Percentiles rank a stretch among this genome's conserved stretches.
Evolutionary conservation across 768 basidiomycete species (phyloP).

Genomic region (Tubosaeta sp.): DNA sequence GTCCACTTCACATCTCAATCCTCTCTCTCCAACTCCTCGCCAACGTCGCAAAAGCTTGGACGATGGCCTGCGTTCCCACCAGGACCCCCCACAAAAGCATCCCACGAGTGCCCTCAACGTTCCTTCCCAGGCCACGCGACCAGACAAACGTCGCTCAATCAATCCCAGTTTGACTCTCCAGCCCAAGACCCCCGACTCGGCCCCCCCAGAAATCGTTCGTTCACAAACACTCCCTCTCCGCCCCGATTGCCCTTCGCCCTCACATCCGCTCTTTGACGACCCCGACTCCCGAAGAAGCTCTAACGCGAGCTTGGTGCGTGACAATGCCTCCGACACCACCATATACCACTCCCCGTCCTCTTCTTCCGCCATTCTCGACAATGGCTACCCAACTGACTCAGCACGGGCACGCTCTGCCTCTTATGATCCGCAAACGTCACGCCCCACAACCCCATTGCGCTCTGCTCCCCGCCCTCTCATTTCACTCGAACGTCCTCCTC

Average conservation of each 20-base stretch:
- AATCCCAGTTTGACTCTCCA: conserved; percentile 46
- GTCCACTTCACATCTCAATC: conserved; percentile 14
- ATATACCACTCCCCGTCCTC: conserved; percentile 37
- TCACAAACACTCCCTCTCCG: conserved; percentile 27
- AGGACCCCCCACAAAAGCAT: conserved; percentile 4
- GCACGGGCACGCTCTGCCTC: conserved; percentile 38
- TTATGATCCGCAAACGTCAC: conserved; percentile 20
- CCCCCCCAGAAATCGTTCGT: conserved; percentile 27
- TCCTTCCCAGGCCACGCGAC: conserved; percentile 31
- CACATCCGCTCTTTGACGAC: conserved; percentile 12
- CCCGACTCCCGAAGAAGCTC: conserved; percentile 15
- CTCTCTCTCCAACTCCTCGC: background rate
- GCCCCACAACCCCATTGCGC: conserved; percentile 15
- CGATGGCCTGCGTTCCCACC: conserved; percentile 36
- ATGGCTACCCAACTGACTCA: conserved; percentile 37
- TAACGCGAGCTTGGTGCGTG: conserved; percentile 24
- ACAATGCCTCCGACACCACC: conserved; percentile 26
- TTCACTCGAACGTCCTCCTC: conserved; percentile 34
- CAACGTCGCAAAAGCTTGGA: conserved; percentile 43
- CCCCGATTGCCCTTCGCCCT: conserved; percentile 27
- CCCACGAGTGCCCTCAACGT: conserved; percentile 20
- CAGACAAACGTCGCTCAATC: conserved; percentile 50
- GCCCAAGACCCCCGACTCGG: conserved; percentile 11
- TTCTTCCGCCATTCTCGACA: conserved; percentile 32
- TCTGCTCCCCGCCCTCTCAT: conserved; percentile 23